Base-by-base conservation (phyloP, 2,329 filamentous ascomycete species). In the Parastagonospora nodorum region DNA sequence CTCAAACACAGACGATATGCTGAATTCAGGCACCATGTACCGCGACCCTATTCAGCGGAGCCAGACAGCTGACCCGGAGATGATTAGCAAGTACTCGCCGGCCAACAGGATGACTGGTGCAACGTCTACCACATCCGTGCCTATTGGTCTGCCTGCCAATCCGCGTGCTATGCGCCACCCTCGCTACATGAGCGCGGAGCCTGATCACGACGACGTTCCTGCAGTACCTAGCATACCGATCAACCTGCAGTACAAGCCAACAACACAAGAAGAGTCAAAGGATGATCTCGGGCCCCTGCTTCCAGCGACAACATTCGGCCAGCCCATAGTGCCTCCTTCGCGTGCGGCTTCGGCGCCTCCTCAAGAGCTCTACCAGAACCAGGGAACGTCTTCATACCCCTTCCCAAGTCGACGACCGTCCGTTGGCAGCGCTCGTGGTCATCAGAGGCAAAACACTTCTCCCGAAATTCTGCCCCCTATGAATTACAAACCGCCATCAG, bases 81-180 rank as follows among this genome's bases (percentile, higher is more conserved):
- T 76, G 6, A 75, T 74, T 51, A 69, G 69, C 50, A 72, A 69
- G 37, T 73, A 75, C 48, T 66, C 66, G 10, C 69, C 70, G 8
- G 67, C 63, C 2, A 71, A 61, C 41, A 70, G 64, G 33, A 62
- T 66, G 12, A 65, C 63, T 15, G 58, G 60, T 7, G 74, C 74
- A 12, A 77, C 76, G 2, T 75, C 78, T 2, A 80, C 80, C 1
- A 78, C 82, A 11, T 80, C 80, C 11, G 77, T 77, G 1, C 81
- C 83, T 5, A 82, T 93, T 44, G 92, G 92, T 0, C 82, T 96
- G n/a, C 92, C 93, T 11, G 90, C 92, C 2, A 97, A 92, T 1
- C 92, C 93, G 28, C 87, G 90, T 75, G 92, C 92, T 1, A 96
- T 97, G 92, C 85, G 89, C 15, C 85, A 95, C 68, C 83, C 84